Conservation (phyloP, 176 grass and related monocot genomes). For the Carex cristatella region DNA sequence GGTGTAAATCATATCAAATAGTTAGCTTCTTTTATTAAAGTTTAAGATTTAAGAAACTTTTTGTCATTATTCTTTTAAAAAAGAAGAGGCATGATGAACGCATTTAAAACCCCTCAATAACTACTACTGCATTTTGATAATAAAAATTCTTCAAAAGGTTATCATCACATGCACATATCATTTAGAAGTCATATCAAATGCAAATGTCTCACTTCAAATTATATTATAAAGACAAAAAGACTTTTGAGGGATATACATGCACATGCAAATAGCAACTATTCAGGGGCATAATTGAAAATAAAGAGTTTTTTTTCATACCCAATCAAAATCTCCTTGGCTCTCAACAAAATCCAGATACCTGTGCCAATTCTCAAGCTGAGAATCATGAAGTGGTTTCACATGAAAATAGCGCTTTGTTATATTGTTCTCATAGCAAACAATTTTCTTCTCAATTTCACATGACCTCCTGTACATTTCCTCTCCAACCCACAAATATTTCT, state of each 20-base stretch:
- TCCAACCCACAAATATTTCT: conserved; percentile 56
- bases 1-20: too few relatives aligned
- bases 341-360: conserved; percentile 87
- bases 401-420: conserved; percentile 78
- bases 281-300: not conserved
- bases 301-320: conserved; percentile 40
- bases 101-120: too few relatives aligned
- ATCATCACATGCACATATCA: not conserved
- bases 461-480: conserved; percentile 59
- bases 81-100: not conserved
- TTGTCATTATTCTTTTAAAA: not conserved
- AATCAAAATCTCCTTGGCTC: conserved; percentile 89
- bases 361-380: conserved; percentile 87
- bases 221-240: not conserved
- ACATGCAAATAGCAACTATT: not conserved
- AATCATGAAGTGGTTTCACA: conserved; percentile 73
- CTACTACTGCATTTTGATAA: not conserved
- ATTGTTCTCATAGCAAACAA: conserved; percentile 56
- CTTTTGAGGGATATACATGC: not conserved
- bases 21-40: too few relatives aligned
- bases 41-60: too few relatives aligned
- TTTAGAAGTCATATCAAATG: not conserved
- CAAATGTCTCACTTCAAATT: too few relatives aligned
- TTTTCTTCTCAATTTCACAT: conserved; percentile 61
- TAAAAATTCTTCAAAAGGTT: not conserved